Conservation (phyloP, 192 early-diverging fungal genomes). For the Backusella parvicylindrica region DNA sequence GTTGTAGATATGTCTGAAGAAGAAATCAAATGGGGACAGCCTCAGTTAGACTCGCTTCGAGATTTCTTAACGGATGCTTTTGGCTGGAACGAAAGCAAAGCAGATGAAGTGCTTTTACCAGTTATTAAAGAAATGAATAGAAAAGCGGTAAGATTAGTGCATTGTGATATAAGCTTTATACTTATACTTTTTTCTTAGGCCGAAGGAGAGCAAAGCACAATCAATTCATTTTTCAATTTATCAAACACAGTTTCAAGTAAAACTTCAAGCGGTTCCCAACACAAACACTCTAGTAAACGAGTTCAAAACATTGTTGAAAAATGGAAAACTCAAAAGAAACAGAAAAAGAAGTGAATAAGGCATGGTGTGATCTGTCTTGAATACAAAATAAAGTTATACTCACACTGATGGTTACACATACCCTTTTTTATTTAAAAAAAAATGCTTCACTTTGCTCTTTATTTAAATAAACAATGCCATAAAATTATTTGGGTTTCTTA, state of each 20-base stretch:
- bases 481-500: background rate
- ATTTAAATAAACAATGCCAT: background rate
- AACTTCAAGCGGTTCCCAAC: background rate
- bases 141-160: conserved; percentile 10
- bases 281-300: conserved; percentile 39
- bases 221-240: background rate
- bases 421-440: background rate
- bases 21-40: conserved; percentile 69
- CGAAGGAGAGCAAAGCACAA: background rate
- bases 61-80: conserved; percentile 59
- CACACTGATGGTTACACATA: background rate
- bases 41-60: conserved; percentile 64
- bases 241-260: background rate
- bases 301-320: conserved; percentile 39
- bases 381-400: background rate
- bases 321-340: conserved; percentile 19
- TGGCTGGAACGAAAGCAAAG: conserved; percentile 61
- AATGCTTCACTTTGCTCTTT: background rate
- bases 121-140: conserved; percentile 58
- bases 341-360: background rate
- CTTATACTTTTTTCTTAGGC: background rate
- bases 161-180: background rate
- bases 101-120: conserved; percentile 67
- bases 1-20: conserved; percentile 60
- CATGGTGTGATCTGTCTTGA: background rate